Evolutionary conservation across 768 basidiomycete genomes (phyloP).

Genomic region (Mycena alexandri): DNA sequence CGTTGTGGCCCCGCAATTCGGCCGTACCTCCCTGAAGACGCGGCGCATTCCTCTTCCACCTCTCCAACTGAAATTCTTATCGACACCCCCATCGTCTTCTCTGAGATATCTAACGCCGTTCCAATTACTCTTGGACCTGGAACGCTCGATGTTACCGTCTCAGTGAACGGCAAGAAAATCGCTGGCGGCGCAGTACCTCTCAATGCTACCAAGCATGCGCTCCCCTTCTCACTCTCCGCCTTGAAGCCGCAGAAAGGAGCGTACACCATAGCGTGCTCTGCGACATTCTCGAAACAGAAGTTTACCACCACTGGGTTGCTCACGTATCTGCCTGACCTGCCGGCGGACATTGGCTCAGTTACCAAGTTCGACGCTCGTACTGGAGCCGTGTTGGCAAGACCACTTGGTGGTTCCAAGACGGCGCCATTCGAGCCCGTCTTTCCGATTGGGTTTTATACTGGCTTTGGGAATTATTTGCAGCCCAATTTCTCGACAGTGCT

Average conservation of each 20-base stretch:
- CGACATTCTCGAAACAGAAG: conserved; percentile 53
- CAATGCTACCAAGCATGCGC: conserved; percentile 62
- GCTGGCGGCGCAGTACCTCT: conserved; percentile 60
- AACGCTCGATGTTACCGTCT: conserved; percentile 58
- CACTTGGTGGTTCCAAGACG: conserved; percentile 61
- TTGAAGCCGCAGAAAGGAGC: conserved; percentile 58
- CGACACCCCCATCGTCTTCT: conserved; percentile 64
- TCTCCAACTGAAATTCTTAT: conserved; percentile 62
- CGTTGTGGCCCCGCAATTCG: conserved; percentile 70
- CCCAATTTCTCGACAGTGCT: conserved; percentile 63
- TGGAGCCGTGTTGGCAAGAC: conserved; percentile 66
- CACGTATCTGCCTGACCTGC: conserved; percentile 63
- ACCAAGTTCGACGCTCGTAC: conserved; percentile 75
- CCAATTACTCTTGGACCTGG: conserved; percentile 52
- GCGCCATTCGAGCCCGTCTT: conserved; percentile 67
- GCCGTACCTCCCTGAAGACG: conserved; percentile 71
- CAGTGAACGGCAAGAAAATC: conserved; percentile 58
- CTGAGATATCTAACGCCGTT: conserved; percentile 59
- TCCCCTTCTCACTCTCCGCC: conserved; percentile 62
- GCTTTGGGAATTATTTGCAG: conserved; percentile 66
- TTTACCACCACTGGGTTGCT: conserved; percentile 61
- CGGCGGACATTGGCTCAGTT: conserved; percentile 63
- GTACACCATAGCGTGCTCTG: conserved; percentile 54
- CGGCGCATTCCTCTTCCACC: conserved; percentile 41
- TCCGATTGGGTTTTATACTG: conserved; percentile 82